Conservation (phyloP, 78 protist species). For the Dictyostelium citrinum region DNA sequence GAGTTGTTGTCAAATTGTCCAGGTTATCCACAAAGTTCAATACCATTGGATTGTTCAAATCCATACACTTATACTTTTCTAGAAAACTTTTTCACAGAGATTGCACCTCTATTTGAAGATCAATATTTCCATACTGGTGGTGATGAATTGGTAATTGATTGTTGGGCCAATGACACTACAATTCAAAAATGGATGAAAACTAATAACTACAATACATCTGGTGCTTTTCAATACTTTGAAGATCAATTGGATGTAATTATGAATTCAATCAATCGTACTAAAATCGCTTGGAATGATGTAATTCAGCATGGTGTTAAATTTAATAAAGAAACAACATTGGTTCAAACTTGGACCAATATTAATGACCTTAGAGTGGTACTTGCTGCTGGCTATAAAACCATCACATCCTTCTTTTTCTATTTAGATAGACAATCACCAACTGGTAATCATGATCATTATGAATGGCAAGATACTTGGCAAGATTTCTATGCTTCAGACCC, state of each 20-base stretch:
- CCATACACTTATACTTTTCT: slow-evolving; percentile 24
- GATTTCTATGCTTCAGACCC: slow-evolving; percentile 61
- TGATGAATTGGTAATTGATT: slow-evolving; percentile 90
- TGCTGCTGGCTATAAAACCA: slow-evolving; percentile 13
- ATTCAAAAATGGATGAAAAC: slow-evolving; percentile 75
- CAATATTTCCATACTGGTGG: slow-evolving; percentile 87
- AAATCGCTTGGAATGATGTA: slow-evolving; percentile 69
- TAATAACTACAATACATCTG: not conserved
- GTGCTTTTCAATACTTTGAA: slow-evolving; percentile 64
- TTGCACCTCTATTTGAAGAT: slow-evolving; percentile 12
- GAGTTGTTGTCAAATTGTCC: slow-evolving; percentile 81
- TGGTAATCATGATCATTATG: slow-evolving; percentile 36
- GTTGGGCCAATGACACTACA: slow-evolving; percentile 81
- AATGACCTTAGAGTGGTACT: not conserved
- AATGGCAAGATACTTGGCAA: slow-evolving; percentile 81
- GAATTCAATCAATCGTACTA: slow-evolving; percentile 11
- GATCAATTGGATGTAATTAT: not conserved
- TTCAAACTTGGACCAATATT: slow-evolving; percentile 25
- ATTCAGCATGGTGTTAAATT: not conserved
- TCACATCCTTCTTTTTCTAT: slow-evolving; percentile 13
- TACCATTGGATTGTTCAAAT: slow-evolving; percentile 78
- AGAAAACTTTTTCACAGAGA: slow-evolving; percentile 26
- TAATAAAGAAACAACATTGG: not conserved
- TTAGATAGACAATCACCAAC: slow-evolving; percentile 47
- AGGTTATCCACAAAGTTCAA: not conserved